Base-by-base conservation (phyloP, 2,329 filamentous ascomycete species). In the Bimuria novae-zelandiae region DNA sequence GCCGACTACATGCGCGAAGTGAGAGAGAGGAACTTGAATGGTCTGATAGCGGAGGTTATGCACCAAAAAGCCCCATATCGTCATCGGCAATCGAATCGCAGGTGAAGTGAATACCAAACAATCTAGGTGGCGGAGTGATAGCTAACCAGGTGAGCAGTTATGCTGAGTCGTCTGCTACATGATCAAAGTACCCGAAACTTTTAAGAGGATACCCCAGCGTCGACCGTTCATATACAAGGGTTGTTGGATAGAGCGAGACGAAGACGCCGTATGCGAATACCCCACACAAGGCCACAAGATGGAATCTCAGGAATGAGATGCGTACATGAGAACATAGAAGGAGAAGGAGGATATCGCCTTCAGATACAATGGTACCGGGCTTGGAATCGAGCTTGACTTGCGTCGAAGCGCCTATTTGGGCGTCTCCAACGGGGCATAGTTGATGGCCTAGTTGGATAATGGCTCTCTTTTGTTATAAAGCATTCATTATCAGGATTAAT, bases 1-100 rank as follows among this genome's bases (percentile, higher is more conserved):
- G 62, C 67, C n/a, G 59, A 61, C n/a, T 72, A 72, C 14, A 72
- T 72, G 69, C 46, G 63, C 12, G 63, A 71, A 42, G 67, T 71
- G 4, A 49, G 69, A 23, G 62, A 63, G 23, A 52, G 68, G 45
- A 65, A 60, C 39, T 55, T 65, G 57, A 51, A 51, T 4, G 32
- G 22, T 4, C 19, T 61, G 36, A 40, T 49, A 43, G 39, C 42
- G 8, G 46, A 57, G 21, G 14, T 14, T 22, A 29, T 17, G 45
- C 23, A 7, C 14, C 11, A 29, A 3, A 25, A 17, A 19, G 35
- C 27, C 2, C 8, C 30, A 23, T 33, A 39, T 42, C 30, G 29
- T 16, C 14, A 22, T 22, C 36, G 41, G 4, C 17, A n/a, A n/a
- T 44, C 40, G 30, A 32, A 51, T 29, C 30, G 7, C 14, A 45